Base-by-base conservation (phyloP, 1,139 yeast species). In the Blastobotrys petasosporus region DNA sequence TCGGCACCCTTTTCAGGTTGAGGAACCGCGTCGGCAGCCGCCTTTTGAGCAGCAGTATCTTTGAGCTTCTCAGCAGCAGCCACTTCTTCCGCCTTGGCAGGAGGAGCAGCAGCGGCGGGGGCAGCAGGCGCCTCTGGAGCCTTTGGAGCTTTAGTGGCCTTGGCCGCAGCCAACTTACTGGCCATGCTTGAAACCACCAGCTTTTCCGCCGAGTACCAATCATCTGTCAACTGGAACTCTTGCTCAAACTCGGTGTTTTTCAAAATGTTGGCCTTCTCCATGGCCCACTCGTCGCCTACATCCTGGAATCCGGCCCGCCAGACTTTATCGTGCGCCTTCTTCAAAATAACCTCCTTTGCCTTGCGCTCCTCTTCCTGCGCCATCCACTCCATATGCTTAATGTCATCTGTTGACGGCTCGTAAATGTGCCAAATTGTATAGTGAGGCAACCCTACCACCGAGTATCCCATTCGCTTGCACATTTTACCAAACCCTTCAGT, bases 371-470 rank as follows among this genome's bases (percentile, higher is more conserved):
- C 95, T 65, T 87, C 95, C 58, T 85, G 78, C 0, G 94, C 95
- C 95, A 87, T 85, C 95, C 95, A 86, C 63, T 85, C 95, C 95
- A 87, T 87, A 62, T 87, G 95, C 67, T 85, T 83, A 67, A 85
- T 71, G 68, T 85, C 95, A 59, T 85, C 95, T 2, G 81, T 74
- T 6, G 90, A 82, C 16, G 95, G 95, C 65, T 86, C 96, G 64
- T 85, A 86, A 51, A 86, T 82, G 64, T 86, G 96, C 96, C 95
- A 86, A 52, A 86, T 82, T 37, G 85, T 92, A 62, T 87, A 86
- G 66, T 86, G 94, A 5, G 95, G 95, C 55, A 86, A 71, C 0
- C 96, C 95, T 45, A 80, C 78, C 15, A 86, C 95, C 7, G 80
- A 75, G 62, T 75, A 83, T 6, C 90, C 90, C 94, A 86, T 85